Evolutionary conservation across 257 asterid species (phyloP).

Genomic region (Solanum medicagineum): DNA sequence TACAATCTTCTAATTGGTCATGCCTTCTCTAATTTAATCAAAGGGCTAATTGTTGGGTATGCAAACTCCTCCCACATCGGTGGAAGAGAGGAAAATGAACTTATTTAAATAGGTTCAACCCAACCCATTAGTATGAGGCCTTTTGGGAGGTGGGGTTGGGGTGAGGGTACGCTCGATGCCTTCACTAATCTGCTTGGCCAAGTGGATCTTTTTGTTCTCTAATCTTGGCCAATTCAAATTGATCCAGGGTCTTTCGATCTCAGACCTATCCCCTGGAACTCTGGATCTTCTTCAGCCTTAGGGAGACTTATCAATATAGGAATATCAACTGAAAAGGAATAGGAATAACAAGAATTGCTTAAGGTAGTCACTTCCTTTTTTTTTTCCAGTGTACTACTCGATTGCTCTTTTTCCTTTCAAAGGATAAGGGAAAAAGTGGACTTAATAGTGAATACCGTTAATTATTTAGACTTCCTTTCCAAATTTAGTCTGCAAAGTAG

Average conservation of each 20-base stretch:
- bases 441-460: neutral
- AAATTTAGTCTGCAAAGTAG: neutral
- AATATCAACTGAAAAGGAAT: neutral
- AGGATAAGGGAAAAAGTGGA: neutral
- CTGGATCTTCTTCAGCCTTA: neutral
- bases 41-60: neutral
- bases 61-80: too few relatives aligned
- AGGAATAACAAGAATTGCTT: neutral
- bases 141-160: too few relatives aligned
- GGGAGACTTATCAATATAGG: neutral
- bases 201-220: neutral
- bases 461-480: neutral
- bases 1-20: neutral
- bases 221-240: neutral
- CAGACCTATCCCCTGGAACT: neutral
- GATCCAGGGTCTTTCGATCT: neutral
- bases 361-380: neutral
- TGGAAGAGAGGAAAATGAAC: too few relatives aligned
- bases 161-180: too few relatives aligned
- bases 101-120: too few relatives aligned
- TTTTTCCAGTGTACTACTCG: neutral
- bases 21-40: neutral
- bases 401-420: neutral
- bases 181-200: neutral
- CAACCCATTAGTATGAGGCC: too few relatives aligned